Base-by-base conservation (phyloP, 2,329 filamentous ascomycete genomes). In the Xylaria sp. region DNA sequence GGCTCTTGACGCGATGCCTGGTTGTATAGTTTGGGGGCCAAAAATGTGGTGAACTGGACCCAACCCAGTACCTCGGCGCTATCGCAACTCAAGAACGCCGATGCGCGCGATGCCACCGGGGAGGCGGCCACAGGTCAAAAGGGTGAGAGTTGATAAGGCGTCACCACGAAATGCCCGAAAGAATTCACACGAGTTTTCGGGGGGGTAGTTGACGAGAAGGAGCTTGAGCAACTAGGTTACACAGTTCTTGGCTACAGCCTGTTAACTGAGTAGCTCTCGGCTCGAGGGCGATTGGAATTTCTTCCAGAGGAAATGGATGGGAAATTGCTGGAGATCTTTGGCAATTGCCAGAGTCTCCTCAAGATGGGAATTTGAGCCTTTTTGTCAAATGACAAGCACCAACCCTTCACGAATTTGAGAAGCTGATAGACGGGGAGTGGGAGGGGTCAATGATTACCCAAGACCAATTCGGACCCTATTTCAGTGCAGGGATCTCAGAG, bases 321-420 rank as follows among this genome's bases (percentile, higher is more conserved):
- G 50, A 59, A 46, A 61, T 54, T 61, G 41, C 50, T 54, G 32
- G 25, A 57, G 59, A 66, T 39, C 20, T 58, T 56, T 44, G 52
- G 61, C 23, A 56, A 71, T 61, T 50, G 20, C 20, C 48, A 37
- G 28, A 10, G 25, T 8, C 28, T 28, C 39, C 25, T 34, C 20
- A 3, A 48, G 25, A 48, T 67, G 60, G 64, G 61, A 57, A 58
- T 64, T 67, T 46, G 20, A 13, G 20, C 48, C 55, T 41, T 71
- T 69, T 67, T 70, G 61, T 70, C 67, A 67, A 67, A 65, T 67
- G 64, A 57, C 56, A 70, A 58, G 9, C 46, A 41, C 25, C 61
- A 32, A 18, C 34, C 32, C 7, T 63, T 39, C 63, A 66, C 51
- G 60, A 59, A 57, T n/a, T 60, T 32, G 44, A 20, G 57, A 65